Base-by-base conservation (phyloP, 768 basidiomycete genomes). In the Tricholoma terreum region DNA sequence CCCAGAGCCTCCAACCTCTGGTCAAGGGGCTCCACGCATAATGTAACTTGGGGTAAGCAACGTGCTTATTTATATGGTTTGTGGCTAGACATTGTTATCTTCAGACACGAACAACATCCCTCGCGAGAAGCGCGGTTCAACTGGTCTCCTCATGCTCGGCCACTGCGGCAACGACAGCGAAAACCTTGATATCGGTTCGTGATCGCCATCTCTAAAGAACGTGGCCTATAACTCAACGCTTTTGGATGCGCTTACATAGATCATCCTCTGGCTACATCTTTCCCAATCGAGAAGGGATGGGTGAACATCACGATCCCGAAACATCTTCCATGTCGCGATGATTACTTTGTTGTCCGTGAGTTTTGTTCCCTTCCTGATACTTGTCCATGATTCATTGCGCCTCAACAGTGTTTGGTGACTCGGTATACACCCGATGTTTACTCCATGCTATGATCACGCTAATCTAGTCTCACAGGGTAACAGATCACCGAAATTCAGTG, bases 161-260 rank as follows among this genome's bases (percentile, higher is more conserved):
- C 68, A 67, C 58, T 17, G 57, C 6, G 52, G 58, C 11, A 61
- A 63, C 46, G 51, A 65, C 33, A 80, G 75, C 53, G 82, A 84
- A 60, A 75, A 84, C 61, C 64, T 84, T 62, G 73, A 84, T 53
- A 67, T 70, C 22, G 6, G 83, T 82, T 55, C 54, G 80, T 69
- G 6, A n/a, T 35, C 22, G n/a, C 30, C 43, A n/a, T 43, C 42
- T 14, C 43, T 24, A 12, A 4, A 24, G 3, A 11, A 22, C 3
- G 15, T 30, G 10, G 19, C 12, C 34, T 38, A 1, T 1, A 21
- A 21, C 27, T 10, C 14, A 10, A 27, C 8, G 21, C 8, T 31
- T n/a, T n/a, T n/a, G n/a, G 43, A 8, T 3, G 6, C 24, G 24
- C 24, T 27, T 27, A 27, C 24, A 30, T 33, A 73, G 71, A 19